A percentile compares a stretch with the other conserved stretches of the same genome.
These are phyloP conservation scores for Populus simonii DNA, from an alignment of 345 rosid species.

Conservation along the genomic window DNA sequence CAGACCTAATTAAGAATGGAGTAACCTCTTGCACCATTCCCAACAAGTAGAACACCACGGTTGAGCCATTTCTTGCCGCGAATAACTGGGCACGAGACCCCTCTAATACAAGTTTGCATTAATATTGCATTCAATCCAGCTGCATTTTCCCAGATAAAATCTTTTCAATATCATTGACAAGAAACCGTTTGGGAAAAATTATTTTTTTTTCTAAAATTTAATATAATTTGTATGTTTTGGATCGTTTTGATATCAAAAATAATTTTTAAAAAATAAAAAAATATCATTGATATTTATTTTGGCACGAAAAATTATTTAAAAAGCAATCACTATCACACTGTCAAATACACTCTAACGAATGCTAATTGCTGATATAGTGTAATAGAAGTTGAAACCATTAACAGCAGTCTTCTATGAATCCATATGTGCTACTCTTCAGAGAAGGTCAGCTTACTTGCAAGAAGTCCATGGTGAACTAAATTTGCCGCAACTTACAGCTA, in stretches of 20 bases:
- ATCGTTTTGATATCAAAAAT: too few relatives aligned
- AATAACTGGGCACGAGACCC: slow-evolving; percentile 84
- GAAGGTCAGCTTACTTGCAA: slow-evolving; percentile 48
- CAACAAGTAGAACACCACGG: slow-evolving; percentile 78
- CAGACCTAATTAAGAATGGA: slow-evolving; percentile 53
- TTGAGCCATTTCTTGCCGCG: slow-evolving; percentile 66
- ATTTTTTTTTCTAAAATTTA: too few relatives aligned
- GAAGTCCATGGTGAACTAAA: slow-evolving; percentile 73
- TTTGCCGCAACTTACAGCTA: slow-evolving; percentile 66
- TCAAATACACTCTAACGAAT: too few relatives aligned
- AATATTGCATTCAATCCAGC: slow-evolving; percentile 76
- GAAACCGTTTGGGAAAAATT: too few relatives aligned
- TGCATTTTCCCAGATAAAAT: slow-evolving; percentile 16
- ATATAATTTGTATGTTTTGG: too few relatives aligned
- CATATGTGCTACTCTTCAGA: not conserved
- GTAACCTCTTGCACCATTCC: slow-evolving; percentile 74
- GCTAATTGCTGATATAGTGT: not conserved
- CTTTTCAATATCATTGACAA: not conserved
- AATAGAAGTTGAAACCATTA: not conserved
- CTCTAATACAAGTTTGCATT: slow-evolving; percentile 91
- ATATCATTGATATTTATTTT: too few relatives aligned
- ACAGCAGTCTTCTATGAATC: not conserved
- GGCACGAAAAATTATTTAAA: too few relatives aligned
- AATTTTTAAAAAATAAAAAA: too few relatives aligned
- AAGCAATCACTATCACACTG: too few relatives aligned